Percentiles rank a stretch among this genome's conserved stretches.
phyloP scores from a whole-genome alignment of 176 grass and related monocot species.

The Hsuehochloa calcarea region DNA sequence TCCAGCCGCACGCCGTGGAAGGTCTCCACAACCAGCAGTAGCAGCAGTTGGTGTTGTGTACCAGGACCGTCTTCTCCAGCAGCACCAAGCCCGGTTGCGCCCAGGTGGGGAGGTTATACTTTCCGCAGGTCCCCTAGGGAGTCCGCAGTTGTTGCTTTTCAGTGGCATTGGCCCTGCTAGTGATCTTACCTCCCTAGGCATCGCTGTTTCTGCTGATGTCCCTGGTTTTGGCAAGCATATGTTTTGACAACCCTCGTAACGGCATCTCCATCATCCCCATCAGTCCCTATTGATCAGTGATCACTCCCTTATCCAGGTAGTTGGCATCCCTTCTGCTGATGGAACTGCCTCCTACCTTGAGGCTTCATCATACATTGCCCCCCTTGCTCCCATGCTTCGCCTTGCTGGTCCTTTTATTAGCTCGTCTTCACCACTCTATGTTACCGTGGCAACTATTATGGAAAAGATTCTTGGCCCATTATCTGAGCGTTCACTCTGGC shows the following conservation, averaged over 20 bases:
- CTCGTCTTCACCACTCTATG: constrained; percentile 50
- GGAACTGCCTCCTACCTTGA: constrained; percentile 62
- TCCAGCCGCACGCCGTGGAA: constrained; percentile 32
- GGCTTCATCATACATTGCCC: constrained; percentile 73
- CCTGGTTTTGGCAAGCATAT: constrained; percentile 65
- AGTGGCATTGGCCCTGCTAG: constrained; percentile 66
- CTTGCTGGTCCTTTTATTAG: constrained; percentile 31
- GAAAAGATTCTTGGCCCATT: constrained; percentile 72
- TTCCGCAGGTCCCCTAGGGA: constrained; percentile 71
- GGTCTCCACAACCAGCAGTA: constrained; percentile 22
- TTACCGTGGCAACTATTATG: constrained; percentile 66
- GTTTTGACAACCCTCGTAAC: constrained; percentile 90
- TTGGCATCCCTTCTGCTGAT: constrained; percentile 61
- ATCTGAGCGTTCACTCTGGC: constrained; percentile 66
- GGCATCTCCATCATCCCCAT: constrained; percentile 72
- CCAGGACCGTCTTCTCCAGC: constrained; percentile 59
- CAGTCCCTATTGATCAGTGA: constrained; percentile 67
- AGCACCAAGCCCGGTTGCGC: constrained; percentile 61
- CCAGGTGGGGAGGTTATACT: constrained; percentile 81
- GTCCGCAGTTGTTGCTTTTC: constrained; percentile 70
- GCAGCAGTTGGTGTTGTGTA: constrained; percentile 63
- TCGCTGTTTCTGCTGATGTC: constrained; percentile 51
- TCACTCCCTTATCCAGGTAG: constrained; percentile 87
- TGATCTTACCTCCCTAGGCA: constrained; percentile 64
- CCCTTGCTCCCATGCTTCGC: constrained; percentile 41